phyloP scores from a whole-genome alignment of 108 stramenopile species.

The Cyclotella choctawhatcheeana region DNA sequence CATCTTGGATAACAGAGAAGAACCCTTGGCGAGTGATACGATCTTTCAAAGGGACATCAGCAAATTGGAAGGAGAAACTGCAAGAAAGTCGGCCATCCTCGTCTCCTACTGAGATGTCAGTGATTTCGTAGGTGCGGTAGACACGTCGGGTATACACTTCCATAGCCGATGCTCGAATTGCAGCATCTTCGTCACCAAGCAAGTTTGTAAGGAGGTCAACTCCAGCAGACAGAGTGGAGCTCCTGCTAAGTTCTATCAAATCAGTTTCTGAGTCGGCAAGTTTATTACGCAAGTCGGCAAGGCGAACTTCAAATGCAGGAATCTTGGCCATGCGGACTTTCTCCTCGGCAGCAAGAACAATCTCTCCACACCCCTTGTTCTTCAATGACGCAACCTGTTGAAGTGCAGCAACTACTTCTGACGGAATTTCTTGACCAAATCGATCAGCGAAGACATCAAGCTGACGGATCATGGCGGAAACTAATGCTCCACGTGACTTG shows the following conservation, averaged over 20 bases:
- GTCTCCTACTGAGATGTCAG: slow-evolving; percentile 63
- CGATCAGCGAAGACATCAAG: slow-evolving; percentile 77
- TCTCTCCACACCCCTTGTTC: slow-evolving; percentile 89
- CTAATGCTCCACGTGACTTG: slow-evolving; percentile 47
- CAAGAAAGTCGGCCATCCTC: slow-evolving; percentile 76
- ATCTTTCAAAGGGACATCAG: slow-evolving; percentile 74
- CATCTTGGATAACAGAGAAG: slow-evolving; percentile 61
- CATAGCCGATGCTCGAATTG: slow-evolving; percentile 71
- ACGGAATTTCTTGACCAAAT: slow-evolving; percentile 65
- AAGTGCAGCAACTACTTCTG: slow-evolving; percentile 63
- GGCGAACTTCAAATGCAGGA: slow-evolving; percentile 82
- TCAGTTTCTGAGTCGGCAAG: slow-evolving; percentile 70
- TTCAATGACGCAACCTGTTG: slow-evolving; percentile 64
- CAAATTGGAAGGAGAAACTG: slow-evolving; percentile 88
- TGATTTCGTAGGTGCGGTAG: slow-evolving; percentile 92
- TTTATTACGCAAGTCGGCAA: slow-evolving; percentile 78
- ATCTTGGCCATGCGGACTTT: slow-evolving; percentile 79
- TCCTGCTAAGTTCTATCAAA: slow-evolving; percentile 67
- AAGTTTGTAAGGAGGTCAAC: slow-evolving; percentile 93
- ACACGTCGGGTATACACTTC: slow-evolving; percentile 95
- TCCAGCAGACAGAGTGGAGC: slow-evolving; percentile 87
- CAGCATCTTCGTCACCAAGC: slow-evolving; percentile 77
- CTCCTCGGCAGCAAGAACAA: slow-evolving; percentile 77
- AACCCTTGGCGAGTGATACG: slow-evolving; percentile 77
- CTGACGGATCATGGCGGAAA: slow-evolving; percentile 81